Base-by-base conservation (phyloP, 768 basidiomycete species). In the Collybia nuda region DNA sequence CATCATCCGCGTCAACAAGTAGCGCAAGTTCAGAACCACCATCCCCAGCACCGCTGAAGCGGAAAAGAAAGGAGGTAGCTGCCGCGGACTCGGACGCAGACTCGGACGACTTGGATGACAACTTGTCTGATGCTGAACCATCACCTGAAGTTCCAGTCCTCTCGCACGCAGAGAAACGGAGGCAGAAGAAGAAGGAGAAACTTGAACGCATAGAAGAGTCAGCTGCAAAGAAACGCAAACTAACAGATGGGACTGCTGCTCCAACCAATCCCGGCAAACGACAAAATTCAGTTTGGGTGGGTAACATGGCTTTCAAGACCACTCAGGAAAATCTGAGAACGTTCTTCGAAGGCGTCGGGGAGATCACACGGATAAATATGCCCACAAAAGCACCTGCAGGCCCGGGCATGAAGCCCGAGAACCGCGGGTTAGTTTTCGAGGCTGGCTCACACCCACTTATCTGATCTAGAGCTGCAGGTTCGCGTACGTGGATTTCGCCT, bases 401-500 rank as follows among this genome's bases (percentile, higher is more conserved):
- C 38, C 73, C 72, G 6, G 80, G 79, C 5, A 62, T 73, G 45
- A 76, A 77, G 55, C 73, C 74, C 55, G 86, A 90, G 66, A 94
- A 92, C 67, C 78, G 85, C 62, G 92, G 92, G 92, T 91, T 32
- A 6, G 32, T 32, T 32, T 32, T 32, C 32, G 48, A 58, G 85
- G 73, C 24, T 53, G 28, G 18, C n/a, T 17, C n/a, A 12, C 19
- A 39, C 17, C 28, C 19, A 26, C 23, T 46, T 29, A 29, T 53
- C 24, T 29, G 11, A 45, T 52, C 42, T 50, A 18, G 32, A 26
- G 37, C 8, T 44, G 15, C 51, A 98, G 96, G 35, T 99, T 93
- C 67, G 97, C 97, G 32, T 98, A 98, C 71, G 89, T 98, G 51
- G 96, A 98, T 70, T 97, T 98, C 65, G 78, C 83, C 2, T 86